phyloP scores from a whole-genome alignment of 108 stramenopile species.

The Cylindrotheca closterium region DNA sequence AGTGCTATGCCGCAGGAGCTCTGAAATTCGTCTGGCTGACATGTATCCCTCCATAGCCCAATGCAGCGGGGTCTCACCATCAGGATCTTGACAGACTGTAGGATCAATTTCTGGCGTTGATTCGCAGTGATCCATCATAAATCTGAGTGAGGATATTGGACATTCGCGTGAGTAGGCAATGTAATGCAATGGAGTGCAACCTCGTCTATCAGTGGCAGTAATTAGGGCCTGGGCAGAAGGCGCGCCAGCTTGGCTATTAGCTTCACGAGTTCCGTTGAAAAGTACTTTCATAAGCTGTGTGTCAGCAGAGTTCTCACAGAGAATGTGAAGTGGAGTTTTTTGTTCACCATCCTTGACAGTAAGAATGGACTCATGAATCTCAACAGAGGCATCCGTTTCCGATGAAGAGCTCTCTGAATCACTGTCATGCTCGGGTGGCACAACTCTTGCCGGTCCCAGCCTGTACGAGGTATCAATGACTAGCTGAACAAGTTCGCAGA shows the following conservation, averaged over 20 bases:
- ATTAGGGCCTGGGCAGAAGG: conserved; percentile 26
- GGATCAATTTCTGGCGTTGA: conserved; percentile 19
- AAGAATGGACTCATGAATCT: conserved; percentile 27
- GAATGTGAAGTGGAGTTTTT: conserved; percentile 30
- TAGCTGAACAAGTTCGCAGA: conserved; percentile 6
- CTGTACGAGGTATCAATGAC: conserved; percentile 26
- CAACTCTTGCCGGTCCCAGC: conserved; percentile 15
- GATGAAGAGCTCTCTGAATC: neutral
- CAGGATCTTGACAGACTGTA: conserved; percentile 14
- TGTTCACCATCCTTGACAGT: conserved; percentile 15
- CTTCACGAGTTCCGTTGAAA: conserved; percentile 15
- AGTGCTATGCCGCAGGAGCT: conserved; percentile 15
- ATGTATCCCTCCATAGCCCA: conserved; percentile 32
- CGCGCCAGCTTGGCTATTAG: conserved; percentile 9
- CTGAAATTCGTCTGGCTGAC: conserved; percentile 20
- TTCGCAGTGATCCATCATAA: conserved; percentile 33
- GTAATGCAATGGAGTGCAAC: conserved; percentile 33
- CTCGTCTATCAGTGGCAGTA: conserved; percentile 19
- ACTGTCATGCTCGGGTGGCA: conserved; percentile 4
- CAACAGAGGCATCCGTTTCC: neutral
- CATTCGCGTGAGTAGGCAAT: conserved; percentile 34
- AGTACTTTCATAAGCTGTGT: conserved; percentile 16
- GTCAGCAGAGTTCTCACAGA: conserved; percentile 30
- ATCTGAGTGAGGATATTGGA: conserved; percentile 20
- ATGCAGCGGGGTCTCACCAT: conserved; percentile 36